Conservation (phyloP, 2,329 filamentous ascomycete genomes). For the Aureobasidium mangrovei region DNA sequence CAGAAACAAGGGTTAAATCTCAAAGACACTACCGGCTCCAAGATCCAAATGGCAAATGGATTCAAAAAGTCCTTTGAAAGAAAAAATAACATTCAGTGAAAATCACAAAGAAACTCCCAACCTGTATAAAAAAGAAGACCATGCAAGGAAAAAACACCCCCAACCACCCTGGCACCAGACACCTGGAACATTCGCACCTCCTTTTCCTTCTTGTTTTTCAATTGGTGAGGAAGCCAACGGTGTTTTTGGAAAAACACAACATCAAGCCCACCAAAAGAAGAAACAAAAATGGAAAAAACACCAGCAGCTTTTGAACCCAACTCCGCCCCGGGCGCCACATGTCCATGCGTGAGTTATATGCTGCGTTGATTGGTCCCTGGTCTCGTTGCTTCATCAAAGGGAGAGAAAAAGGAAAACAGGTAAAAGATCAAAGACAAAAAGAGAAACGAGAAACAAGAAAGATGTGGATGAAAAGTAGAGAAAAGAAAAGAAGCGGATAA, state of each 20-base stretch:
- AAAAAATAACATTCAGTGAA: too few relatives aligned
- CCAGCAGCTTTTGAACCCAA: too few relatives aligned
- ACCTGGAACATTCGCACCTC: not conserved
- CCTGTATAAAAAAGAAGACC: not conserved
- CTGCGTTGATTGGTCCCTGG: too few relatives aligned
- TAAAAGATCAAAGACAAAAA: not conserved
- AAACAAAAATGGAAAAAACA: not conserved
- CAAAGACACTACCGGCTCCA: too few relatives aligned
- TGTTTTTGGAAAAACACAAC: not conserved
- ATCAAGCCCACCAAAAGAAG: not conserved
- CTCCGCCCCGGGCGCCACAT: too few relatives aligned
- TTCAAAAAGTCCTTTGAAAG: too few relatives aligned
- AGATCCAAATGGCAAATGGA: too few relatives aligned
- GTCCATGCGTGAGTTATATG: too few relatives aligned
- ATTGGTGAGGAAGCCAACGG: not conserved
- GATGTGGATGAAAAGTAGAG: not conserved
- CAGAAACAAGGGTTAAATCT: too few relatives aligned
- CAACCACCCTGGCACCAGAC: not conserved
- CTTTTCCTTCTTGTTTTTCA: not conserved
- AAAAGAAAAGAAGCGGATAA: too few relatives aligned
- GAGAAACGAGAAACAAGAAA: not conserved
- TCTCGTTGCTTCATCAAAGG: not conserved
- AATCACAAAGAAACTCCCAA: too few relatives aligned
- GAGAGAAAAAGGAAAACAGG: not conserved
- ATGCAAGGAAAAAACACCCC: not conserved